These are phyloP conservation scores for Steccherinum ochraceum DNA, from an alignment of 768 basidiomycete species.

Conservation along the genomic window DNA sequence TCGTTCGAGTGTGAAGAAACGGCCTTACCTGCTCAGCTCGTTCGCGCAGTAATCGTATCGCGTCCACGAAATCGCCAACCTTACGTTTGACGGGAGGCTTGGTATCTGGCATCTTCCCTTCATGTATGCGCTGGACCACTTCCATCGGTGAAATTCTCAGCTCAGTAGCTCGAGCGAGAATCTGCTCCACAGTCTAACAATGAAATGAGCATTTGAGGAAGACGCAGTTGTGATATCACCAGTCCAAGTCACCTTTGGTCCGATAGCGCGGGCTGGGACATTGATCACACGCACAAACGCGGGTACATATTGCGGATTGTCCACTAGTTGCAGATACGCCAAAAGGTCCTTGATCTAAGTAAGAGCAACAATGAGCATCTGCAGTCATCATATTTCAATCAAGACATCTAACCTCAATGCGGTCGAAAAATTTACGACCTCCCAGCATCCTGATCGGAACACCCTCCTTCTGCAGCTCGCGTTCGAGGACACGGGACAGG, in stretches of 20 bases:
- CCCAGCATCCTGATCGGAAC: conserved; percentile 73
- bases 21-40: conserved; percentile 47
- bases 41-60: conserved; percentile 44
- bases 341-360: conserved; percentile 71
- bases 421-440: conserved; percentile 85
- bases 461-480: conserved; percentile 67
- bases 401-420: conserved; percentile 56
- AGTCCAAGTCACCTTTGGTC: conserved; percentile 57
- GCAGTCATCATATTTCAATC: neutral
- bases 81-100: conserved; percentile 65
- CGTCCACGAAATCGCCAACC: conserved; percentile 50
- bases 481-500: conserved; percentile 69
- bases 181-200: conserved; percentile 52
- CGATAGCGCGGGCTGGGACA: conserved; percentile 64
- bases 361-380: neutral
- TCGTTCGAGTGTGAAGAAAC: neutral
- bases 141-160: conserved; percentile 49
- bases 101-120: conserved; percentile 53
- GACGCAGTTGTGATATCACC: neutral
- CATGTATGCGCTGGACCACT: conserved; percentile 57
- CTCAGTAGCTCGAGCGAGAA: conserved; percentile 45
- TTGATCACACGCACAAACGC: conserved; percentile 72
- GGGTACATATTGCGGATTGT: conserved; percentile 62
- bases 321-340: conserved; percentile 76
- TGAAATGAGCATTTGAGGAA: conserved; percentile 1